Evolutionary conservation across 768 basidiomycete genomes (phyloP), one percentile per base, ranked within the genome.

Genomic region (Naganishia friedmannii): DNA sequence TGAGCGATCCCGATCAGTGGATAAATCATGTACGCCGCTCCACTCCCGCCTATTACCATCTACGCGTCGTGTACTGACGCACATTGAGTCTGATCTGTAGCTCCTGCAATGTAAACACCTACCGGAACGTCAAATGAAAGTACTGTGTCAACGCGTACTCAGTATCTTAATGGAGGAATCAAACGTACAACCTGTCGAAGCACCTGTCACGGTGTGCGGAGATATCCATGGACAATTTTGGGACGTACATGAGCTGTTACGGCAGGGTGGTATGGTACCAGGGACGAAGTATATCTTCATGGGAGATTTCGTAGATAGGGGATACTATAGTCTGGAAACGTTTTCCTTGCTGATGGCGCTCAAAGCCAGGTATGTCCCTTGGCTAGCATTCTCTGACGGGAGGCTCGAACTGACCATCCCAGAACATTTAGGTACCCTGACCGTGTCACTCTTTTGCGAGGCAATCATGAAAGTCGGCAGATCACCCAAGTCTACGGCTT

Each of bases 401-500:
- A 15, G 29, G 23, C n/a, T 66, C 4, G 17, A 23, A 26, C 19
- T 39, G 17, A 46, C 57, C 7, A 12, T 42, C 39, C 34, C 17
- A 39, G 15, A 65, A 5, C 85, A 94, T 15, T 96, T 73, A 90
- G 96, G 77, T 98, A 99, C 83, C 91, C 93, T 73, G 95, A 98
- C 83, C 89, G 95, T 66, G 93, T 98, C 76, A 98, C 96, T 70
- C 95, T 99, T 79, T 85, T 99, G 51, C 89, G 96, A 73, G 96
- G 96, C 51, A 98, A 99, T 82, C 96, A 99, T 85, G 96, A 99
- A 83, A 93, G 91, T 74, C 87, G 96, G 78, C 96, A 99, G 85
- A 99, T 99, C 85, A 99, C 96, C 31, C 96, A 99, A 82, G 96
- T 99, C 23, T 97, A 97, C 70, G 95, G 94, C n/a, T 97, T 96